A percentile compares a stretch with the other conserved stretches of the same genome.
Conservation (phyloP, 1,284 basidiomycete species). For the Papiliotrema flavescens region DNA sequence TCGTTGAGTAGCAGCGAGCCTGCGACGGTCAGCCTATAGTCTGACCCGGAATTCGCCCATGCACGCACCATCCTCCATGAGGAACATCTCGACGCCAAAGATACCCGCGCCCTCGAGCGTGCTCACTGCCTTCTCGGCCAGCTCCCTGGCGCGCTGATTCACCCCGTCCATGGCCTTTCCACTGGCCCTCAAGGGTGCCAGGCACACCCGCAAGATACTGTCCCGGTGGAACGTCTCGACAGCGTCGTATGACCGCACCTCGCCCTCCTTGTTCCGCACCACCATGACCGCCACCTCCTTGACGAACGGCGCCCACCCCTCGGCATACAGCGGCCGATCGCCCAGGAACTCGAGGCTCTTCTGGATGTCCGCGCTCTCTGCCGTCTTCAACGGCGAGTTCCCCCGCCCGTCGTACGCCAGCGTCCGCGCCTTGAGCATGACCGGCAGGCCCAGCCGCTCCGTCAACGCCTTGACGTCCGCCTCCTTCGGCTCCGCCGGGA, state of each 20-base stretch:
- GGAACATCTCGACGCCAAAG: slow-evolving; percentile 98
- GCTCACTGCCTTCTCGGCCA: slow-evolving; percentile 80
- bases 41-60: too few species aligned
- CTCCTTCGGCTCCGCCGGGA: slow-evolving; percentile 47
- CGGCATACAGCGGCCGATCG: slow-evolving; percentile 72
- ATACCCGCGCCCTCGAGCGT: slow-evolving; percentile 86
- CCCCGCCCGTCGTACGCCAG: slow-evolving; percentile 95
- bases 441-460: slow-evolving; percentile 68
- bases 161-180: slow-evolving; percentile 55
- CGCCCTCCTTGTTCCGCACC: slow-evolving; percentile 71
- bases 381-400: slow-evolving; percentile 71
- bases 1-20: slow-evolving; percentile 86
- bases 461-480: slow-evolving; percentile 60
- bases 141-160: slow-evolving; percentile 60
- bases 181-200: slow-evolving; percentile 65
- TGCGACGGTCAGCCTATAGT: too few species aligned
- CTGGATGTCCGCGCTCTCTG: slow-evolving; percentile 54
- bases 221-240: slow-evolving; percentile 96
- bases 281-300: slow-evolving; percentile 98
- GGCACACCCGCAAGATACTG: slow-evolving; percentile 89
- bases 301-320: slow-evolving; percentile 86
- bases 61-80: slow-evolving; percentile 73
- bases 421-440: slow-evolving; percentile 95
- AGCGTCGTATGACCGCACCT: slow-evolving; percentile 79
- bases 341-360: slow-evolving; percentile 67